Evolutionary conservation across 345 rosid genomes (phyloP).

Genomic region (Linum usitatissimum): DNA sequence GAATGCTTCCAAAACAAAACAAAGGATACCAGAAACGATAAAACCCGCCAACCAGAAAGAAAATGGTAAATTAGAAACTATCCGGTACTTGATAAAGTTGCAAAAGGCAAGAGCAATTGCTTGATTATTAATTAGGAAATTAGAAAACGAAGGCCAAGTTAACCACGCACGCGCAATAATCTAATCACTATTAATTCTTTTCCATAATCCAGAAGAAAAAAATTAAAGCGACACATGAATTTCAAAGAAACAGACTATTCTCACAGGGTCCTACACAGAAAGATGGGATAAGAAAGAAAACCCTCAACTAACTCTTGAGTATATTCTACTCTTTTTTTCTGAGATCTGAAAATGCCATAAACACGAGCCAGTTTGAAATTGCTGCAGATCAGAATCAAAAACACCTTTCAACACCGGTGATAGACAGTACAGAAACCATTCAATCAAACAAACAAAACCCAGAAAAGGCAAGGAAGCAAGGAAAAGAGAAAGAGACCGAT

Average conservation of each 20-base stretch:
- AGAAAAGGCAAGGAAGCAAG: not conserved
- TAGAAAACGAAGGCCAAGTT: not conserved
- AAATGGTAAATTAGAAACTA: not conserved
- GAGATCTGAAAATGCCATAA: not conserved
- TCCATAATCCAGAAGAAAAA: too few species aligned
- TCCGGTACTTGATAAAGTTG: not conserved
- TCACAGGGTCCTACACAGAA: not conserved
- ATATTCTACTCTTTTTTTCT: not conserved
- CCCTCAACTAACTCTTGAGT: not conserved
- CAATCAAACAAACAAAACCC: not conserved
- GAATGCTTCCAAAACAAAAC: not conserved
- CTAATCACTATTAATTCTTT: not conserved
- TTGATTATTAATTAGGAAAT: not conserved
- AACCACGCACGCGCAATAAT: not conserved
- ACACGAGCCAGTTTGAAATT: not conserved
- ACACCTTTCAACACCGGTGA: not conserved
- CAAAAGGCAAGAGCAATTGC: not conserved
- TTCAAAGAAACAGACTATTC: not conserved
- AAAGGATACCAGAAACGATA: not conserved
- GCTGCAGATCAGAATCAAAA: not conserved
- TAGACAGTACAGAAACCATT: not conserved
- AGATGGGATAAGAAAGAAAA: not conserved
- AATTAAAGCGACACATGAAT: too few species aligned
- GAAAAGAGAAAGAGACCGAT: slow-evolving; percentile 36
- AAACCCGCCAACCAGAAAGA: not conserved